Evolutionary conservation across 495 filamentous ascomycete species (phyloP).

Genomic region (Peziza echinospora): DNA sequence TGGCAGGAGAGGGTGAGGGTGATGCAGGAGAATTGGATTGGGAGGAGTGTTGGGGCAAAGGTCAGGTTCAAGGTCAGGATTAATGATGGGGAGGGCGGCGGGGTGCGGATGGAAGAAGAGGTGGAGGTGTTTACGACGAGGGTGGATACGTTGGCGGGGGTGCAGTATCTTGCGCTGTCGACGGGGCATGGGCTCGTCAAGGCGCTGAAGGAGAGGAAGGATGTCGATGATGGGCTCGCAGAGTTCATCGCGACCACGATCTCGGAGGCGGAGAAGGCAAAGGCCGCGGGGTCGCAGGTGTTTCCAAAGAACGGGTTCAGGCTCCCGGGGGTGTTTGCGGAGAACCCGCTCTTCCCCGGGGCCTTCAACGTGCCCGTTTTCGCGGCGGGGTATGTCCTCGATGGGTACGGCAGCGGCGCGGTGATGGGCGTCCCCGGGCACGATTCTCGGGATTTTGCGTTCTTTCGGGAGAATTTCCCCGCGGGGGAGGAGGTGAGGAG

Average conservation of each 20-base stretch:
- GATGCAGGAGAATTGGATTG: conserved; percentile 82
- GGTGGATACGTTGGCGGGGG: conserved; percentile 63
- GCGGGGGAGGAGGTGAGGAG: conserved; percentile 28
- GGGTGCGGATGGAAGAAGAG: too few species aligned
- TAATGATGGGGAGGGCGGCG: conserved; percentile 10
- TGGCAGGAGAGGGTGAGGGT: conserved; percentile 68
- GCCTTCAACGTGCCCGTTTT: conserved; percentile 46
- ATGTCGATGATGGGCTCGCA: conserved; percentile 38
- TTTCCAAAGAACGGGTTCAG: conserved; percentile 50
- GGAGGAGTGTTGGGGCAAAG: conserved; percentile 49
- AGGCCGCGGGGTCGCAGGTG: conserved; percentile 31
- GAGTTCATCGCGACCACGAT: conserved; percentile 25
- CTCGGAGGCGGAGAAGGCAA: not conserved
- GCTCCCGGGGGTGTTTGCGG: conserved; percentile 36
- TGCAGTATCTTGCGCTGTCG: conserved; percentile 65
- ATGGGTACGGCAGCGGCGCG: conserved; percentile 69
- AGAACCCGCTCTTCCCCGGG: conserved; percentile 43
- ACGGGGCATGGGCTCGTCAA: conserved; percentile 48
- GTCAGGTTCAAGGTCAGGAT: conserved; percentile 42
- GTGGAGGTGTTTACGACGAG: conserved; percentile 69
- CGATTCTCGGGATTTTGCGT: conserved; percentile 51
- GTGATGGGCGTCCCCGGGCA: conserved; percentile 87
- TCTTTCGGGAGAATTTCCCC: conserved; percentile 48
- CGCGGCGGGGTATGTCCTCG: conserved; percentile 66
- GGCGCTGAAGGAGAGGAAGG: conserved; percentile 31